Evolutionary conservation across 352 stramenopile species (phyloP).

Genomic region (Phytophthora cactorum): DNA sequence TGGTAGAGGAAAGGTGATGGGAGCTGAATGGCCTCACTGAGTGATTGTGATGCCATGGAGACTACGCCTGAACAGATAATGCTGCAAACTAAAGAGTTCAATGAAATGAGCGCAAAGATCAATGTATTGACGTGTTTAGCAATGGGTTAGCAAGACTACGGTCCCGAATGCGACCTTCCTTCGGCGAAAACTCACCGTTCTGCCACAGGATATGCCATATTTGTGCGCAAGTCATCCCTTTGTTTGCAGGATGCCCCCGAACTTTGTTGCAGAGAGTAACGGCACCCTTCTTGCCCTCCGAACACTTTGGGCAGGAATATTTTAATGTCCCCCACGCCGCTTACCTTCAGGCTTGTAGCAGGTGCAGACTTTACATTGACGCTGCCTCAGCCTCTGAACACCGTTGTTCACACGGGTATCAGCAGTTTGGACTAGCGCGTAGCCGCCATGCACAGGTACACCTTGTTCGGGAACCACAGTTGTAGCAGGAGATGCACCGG

Average conservation of each 20-base stretch:
- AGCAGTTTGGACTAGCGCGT: neutral
- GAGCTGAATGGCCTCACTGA: too few species aligned
- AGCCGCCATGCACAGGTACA: neutral
- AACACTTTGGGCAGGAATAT: slow-evolving; percentile 18
- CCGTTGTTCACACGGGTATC: slow-evolving; percentile 6
- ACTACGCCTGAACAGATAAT: too few species aligned
- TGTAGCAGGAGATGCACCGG: neutral
- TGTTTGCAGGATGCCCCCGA: slow-evolving; percentile 10
- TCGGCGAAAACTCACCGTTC: slow-evolving; percentile 7
- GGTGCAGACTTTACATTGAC: slow-evolving; percentile 16
- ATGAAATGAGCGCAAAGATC: too few species aligned
- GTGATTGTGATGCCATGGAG: too few species aligned
- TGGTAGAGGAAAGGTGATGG: too few species aligned
- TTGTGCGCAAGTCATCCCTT: slow-evolving; percentile 19
- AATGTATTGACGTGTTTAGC: too few species aligned
- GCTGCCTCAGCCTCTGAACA: neutral
- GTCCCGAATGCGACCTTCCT: too few species aligned
- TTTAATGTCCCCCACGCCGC: slow-evolving; percentile 7
- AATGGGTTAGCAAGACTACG: too few species aligned
- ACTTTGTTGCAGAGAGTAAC: slow-evolving; percentile 20
- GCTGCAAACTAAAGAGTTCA: too few species aligned
- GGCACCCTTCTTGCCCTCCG: neutral
- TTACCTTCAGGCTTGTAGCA: slow-evolving; percentile 17
- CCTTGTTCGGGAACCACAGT: neutral
- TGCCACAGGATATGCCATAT: slow-evolving; percentile 32